Base-by-base conservation (phyloP, 163 green algal genomes). In the Botryococcus braunii region DNA sequence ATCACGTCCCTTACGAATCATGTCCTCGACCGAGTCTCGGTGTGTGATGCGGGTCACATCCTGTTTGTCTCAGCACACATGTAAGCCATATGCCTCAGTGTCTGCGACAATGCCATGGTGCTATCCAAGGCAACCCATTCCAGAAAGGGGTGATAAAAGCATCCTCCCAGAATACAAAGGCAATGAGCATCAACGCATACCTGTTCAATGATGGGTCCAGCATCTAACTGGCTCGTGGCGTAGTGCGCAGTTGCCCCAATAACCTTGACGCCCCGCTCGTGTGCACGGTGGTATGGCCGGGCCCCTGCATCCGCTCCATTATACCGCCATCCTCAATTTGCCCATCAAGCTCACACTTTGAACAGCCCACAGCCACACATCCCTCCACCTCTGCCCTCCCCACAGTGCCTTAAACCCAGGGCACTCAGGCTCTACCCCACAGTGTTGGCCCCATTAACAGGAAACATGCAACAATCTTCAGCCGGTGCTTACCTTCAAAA, bases 231-330 rank as follows among this genome's bases (percentile, higher is more conserved):
- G 13, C 72, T 79, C 37, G 87, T 94, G 21, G 86, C 85, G 62
- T 85, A 94, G 69, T 94, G 87, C 0, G 87, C 87, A 8, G 86
- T 94, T 27, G 87, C 87, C 38, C 68, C 87, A 61, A 94, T 94
- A 59, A 94, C 83, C 74, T 94, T 94, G 13, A 94, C 87, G 35
- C 88, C 88, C n/a, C 87, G 75, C 40, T 90, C 81, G 58, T 94
- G 80, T 0, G 87, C 87, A 8, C 81, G 74, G 75, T 92, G 85
- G 72, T 89, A 92, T 4, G 84, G 82, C 55, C 70, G 72, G 0
- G 74, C 87, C 32, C 70, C 70, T 62, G 61, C 61, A 68, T 3
- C n/a, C n/a, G n/a, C n/a, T n/a, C n/a, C n/a, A n/a, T n/a, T n/a
- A n/a, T n/a, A n/a, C n/a, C n/a, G n/a, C n/a, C n/a, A n/a, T n/a